Evolutionary conservation across 345 rosid genomes (phyloP).

Genomic region (Alliaria petiolata): DNA sequence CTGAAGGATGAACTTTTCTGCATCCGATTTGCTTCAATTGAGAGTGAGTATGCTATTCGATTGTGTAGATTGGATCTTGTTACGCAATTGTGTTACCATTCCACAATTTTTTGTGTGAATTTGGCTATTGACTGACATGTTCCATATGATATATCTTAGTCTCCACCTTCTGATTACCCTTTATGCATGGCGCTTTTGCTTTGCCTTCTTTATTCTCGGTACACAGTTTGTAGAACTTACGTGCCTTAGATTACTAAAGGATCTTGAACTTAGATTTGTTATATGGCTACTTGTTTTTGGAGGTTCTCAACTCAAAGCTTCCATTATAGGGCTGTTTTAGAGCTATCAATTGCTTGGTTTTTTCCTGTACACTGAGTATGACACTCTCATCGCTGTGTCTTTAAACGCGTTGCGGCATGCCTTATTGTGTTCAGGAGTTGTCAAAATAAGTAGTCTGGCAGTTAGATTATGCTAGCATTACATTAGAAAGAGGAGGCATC

Average conservation of each 20-base stretch:
- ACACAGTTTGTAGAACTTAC: not conserved
- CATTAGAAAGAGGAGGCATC: not conserved
- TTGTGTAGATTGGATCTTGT: not conserved
- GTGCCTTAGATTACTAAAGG: not conserved
- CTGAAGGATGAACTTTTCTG: conserved; percentile 41
- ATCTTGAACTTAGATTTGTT: not conserved
- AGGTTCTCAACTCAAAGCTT: not conserved
- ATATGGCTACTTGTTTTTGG: not conserved
- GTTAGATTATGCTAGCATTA: no score
- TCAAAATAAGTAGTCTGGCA: no score
- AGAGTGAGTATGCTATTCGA: conserved; percentile 20
- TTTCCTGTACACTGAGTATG: not conserved
- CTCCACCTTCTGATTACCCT: not conserved
- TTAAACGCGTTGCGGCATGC: not conserved
- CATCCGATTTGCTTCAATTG: conserved; percentile 35
- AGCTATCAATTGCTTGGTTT: not conserved
- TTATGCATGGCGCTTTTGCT: not conserved
- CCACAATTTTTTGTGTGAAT: not conserved
- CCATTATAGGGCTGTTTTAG: not conserved
- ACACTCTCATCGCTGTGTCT: not conserved
- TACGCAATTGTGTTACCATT: not conserved
- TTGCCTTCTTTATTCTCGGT: not conserved
- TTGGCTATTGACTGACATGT: not conserved
- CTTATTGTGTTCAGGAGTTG: not conserved
- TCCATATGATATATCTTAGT: not conserved